Evolutionary conservation across 202 grass and related monocot genomes (phyloP).

Genomic region (Eragrostis tef): DNA sequence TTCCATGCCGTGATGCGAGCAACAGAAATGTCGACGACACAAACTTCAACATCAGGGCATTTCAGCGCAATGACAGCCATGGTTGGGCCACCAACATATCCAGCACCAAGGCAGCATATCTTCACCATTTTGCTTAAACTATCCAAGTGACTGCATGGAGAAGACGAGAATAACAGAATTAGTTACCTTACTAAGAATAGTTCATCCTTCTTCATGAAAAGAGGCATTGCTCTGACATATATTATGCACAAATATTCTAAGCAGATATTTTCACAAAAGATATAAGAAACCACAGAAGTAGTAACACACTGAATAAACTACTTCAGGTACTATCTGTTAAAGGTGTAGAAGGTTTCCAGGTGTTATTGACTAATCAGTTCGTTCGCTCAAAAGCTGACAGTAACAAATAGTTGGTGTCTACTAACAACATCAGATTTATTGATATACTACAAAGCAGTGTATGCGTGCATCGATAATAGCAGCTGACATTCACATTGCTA

Average conservation of each 20-base stretch:
- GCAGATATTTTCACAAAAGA: not conserved
- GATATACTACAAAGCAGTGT: not conserved
- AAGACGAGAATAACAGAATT: conserved; percentile 13
- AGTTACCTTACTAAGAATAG: conserved; percentile 5
- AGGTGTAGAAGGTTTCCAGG: too few relatives aligned
- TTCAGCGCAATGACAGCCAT: conserved; percentile 89
- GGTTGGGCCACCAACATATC: conserved; percentile 85
- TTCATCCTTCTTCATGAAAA: not conserved
- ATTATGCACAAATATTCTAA: conserved; percentile 18
- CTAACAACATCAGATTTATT: not conserved
- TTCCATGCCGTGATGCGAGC: conserved; percentile 77
- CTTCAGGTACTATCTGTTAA: not conserved
- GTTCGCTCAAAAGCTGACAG: conserved; percentile 6
- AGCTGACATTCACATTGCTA: not conserved
- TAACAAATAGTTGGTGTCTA: not conserved
- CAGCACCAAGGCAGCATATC: conserved; percentile 87
- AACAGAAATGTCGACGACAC: conserved; percentile 72
- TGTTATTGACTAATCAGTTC: not conserved
- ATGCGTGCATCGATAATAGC: not conserved
- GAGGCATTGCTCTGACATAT: not conserved
- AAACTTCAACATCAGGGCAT: conserved; percentile 69
- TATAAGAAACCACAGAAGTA: not conserved
- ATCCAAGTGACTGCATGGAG: conserved; percentile 9
- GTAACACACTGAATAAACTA: not conserved
- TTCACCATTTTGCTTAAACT: conserved; percentile 71